Evolutionary conservation across 169 alveolate species (phyloP).

Genomic region (Theileria annulata): DNA sequence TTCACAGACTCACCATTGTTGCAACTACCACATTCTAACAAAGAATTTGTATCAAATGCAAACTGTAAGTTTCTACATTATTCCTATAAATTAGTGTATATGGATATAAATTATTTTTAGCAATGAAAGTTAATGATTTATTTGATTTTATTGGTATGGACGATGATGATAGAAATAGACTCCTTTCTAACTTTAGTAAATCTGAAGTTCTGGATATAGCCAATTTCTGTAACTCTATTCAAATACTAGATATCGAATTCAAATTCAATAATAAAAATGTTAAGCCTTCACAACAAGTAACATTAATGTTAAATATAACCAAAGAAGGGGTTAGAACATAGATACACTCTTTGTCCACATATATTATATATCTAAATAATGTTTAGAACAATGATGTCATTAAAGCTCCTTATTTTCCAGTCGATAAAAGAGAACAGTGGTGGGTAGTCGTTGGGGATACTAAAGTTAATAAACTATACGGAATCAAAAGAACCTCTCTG

Average conservation of each 20-base stretch:
- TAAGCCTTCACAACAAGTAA: slow-evolving; percentile 20
- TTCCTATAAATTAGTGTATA: background rate
- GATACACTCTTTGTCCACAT: too few species aligned
- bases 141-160: slow-evolving; percentile 94
- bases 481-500: slow-evolving; percentile 85
- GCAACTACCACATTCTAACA: slow-evolving; percentile 91
- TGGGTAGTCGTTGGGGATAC: slow-evolving; percentile 97
- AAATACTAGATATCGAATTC: slow-evolving; percentile 80
- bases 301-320: slow-evolving; percentile 26
- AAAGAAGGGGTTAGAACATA: slow-evolving; percentile 67
- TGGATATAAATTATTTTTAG: slow-evolving; percentile 19
- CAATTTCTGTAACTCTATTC: slow-evolving; percentile 86
- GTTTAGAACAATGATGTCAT: slow-evolving; percentile 84
- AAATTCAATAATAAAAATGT: slow-evolving; percentile 51
- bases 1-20: slow-evolving; percentile 84
- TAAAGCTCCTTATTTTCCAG: slow-evolving; percentile 92
- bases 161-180: slow-evolving; percentile 88
- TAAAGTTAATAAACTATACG: slow-evolving; percentile 81
- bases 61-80: slow-evolving; percentile 54
- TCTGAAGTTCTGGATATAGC: slow-evolving; percentile 84
- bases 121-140: slow-evolving; percentile 86
- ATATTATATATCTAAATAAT: slow-evolving; percentile 5
- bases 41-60: slow-evolving; percentile 80
- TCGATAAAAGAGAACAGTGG: slow-evolving; percentile 98
- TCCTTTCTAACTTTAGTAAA: slow-evolving; percentile 78